Evolutionary conservation across 768 basidiomycete genomes (phyloP).

Genomic region (Holtermannia corniformis): DNA sequence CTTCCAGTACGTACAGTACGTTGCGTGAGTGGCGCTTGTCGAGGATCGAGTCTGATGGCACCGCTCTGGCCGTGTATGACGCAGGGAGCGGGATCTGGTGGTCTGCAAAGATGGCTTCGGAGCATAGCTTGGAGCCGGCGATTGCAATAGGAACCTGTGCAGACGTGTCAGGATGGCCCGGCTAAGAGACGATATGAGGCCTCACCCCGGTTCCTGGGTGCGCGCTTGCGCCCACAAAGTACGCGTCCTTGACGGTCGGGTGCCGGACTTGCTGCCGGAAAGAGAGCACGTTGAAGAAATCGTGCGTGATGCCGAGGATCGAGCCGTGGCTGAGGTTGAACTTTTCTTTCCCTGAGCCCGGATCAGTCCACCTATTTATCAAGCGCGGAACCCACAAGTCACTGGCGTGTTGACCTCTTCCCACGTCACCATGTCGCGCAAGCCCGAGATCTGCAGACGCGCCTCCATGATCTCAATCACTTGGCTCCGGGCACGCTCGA

Average conservation of each 20-base stretch:
- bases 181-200: slow-evolving; percentile 5
- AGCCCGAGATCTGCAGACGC: slow-evolving; percentile 30
- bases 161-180: not conserved
- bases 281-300: slow-evolving; percentile 43
- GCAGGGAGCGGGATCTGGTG: slow-evolving; percentile 22
- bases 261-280: slow-evolving; percentile 40
- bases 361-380: not conserved
- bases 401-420: slow-evolving; percentile 43
- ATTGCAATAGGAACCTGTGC: slow-evolving; percentile 41
- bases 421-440: slow-evolving; percentile 40
- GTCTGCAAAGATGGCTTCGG: slow-evolving; percentile 40
- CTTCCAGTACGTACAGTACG: slow-evolving; percentile 5
- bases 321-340: slow-evolving; percentile 45
- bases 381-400: slow-evolving; percentile 34
- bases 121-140: slow-evolving; percentile 42
- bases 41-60: not conserved
- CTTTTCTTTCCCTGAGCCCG: slow-evolving; percentile 40
- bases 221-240: slow-evolving; percentile 45
- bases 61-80: slow-evolving; percentile 6
- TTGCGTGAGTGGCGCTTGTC: slow-evolving; percentile 3
- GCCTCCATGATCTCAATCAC: slow-evolving; percentile 37
- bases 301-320: slow-evolving; percentile 44
- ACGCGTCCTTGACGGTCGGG: slow-evolving; percentile 39
- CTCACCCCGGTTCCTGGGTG: slow-evolving; percentile 44
- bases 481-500: slow-evolving; percentile 35